phyloP scores from a whole-genome alignment of 441 rosid species.

The Erysimum cheiri region DNA sequence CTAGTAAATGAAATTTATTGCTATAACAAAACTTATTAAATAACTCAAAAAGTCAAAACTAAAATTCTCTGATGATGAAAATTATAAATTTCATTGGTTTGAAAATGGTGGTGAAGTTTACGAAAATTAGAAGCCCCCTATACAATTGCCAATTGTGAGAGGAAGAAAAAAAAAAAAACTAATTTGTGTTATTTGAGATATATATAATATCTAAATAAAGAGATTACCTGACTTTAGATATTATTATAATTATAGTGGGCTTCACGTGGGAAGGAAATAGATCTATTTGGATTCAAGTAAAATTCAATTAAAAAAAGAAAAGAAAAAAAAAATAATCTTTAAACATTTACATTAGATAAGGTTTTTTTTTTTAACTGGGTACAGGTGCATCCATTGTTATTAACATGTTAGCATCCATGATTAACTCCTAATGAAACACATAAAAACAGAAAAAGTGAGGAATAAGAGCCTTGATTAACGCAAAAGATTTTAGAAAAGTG shows the following conservation, averaged over 20 bases:
- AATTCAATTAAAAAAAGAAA: background rate
- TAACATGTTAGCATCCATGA: slow-evolving; percentile 1
- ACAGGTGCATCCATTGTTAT: background rate
- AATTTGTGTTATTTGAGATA: background rate
- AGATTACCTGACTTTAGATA: background rate
- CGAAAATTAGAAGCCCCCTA: no score
- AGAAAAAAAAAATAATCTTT: background rate
- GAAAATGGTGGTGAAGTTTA: no score
- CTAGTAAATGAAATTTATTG: no score
- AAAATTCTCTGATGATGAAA: no score
- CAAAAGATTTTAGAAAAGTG: slow-evolving; percentile 23
- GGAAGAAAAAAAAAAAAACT: no score
- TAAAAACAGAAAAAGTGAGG: background rate
- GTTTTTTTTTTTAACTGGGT: no score
- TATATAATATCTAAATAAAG: background rate
- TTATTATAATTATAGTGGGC: background rate
- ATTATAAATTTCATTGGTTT: no score
- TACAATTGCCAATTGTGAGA: no score
- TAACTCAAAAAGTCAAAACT: no score
- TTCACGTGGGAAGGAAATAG: slow-evolving; percentile 29
- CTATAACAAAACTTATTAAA: no score
- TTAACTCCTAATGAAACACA: no score
- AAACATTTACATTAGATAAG: background rate
- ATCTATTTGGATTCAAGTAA: slow-evolving; percentile 7
- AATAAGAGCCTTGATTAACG: slow-evolving; percentile 38